These are phyloP conservation scores for Juncus inflexus DNA, from an alignment of 176 grass and related monocot species.

Conservation along the genomic window DNA sequence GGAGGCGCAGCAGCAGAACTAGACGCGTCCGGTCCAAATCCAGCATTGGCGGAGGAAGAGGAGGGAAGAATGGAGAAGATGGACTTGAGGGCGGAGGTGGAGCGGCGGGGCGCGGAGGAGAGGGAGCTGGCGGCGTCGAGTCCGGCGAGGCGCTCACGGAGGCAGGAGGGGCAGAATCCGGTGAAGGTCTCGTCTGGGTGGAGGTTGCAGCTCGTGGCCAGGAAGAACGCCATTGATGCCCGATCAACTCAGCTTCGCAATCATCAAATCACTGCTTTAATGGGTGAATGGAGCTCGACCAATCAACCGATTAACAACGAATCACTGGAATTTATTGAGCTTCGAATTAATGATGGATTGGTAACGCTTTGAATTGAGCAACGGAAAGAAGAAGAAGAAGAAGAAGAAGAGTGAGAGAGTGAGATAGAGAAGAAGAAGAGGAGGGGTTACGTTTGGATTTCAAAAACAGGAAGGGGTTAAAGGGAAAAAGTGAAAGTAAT, in stretches of 20 bases:
- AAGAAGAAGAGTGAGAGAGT: not conserved
- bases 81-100: constrained; percentile 36
- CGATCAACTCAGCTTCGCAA: too few species aligned
- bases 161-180: constrained; percentile 87
- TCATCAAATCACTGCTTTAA: too few species aligned
- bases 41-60: constrained; percentile 1
- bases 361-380: too few species aligned
- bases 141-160: constrained; percentile 76
- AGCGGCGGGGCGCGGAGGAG: constrained; percentile 20
- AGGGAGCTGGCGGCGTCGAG: constrained; percentile 36
- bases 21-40: constrained; percentile 43
- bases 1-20: constrained; percentile 48
- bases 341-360: too few species aligned
- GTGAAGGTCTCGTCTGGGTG: constrained; percentile 67
- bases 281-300: too few species aligned
- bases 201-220: constrained; percentile 45
- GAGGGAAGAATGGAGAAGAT: constrained; percentile 13
- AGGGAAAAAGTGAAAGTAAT: too few species aligned
- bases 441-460: too few species aligned
- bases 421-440: too few species aligned
- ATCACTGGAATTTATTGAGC: too few species aligned
- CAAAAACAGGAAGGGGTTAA: too few species aligned
- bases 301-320: too few species aligned
- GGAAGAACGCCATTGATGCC: not conserved
- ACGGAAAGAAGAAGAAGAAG: constrained; percentile 5